Conservation (phyloP, 257 asterid species). For the Solanum okadae region DNA sequence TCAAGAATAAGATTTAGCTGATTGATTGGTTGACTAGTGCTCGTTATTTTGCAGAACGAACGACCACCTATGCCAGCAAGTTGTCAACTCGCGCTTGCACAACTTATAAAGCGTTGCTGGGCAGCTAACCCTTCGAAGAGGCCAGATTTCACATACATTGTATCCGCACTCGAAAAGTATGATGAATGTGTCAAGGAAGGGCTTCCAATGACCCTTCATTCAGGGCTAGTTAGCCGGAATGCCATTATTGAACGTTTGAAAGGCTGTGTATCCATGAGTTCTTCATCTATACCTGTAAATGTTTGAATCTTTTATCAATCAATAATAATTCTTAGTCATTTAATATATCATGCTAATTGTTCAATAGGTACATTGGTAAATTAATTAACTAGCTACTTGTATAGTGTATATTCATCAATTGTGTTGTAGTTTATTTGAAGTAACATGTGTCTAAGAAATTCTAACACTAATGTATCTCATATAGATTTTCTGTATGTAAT, state of each 20-base stretch:
- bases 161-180: constrained; percentile 56
- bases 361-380: background rate
- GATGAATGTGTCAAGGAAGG: constrained; percentile 85
- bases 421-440: background rate
- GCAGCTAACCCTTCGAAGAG: constrained; percentile 73
- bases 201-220: constrained; percentile 65
- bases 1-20: too few species aligned
- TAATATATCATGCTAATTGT: background rate
- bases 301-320: constrained; percentile 27
- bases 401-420: background rate
- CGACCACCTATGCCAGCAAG: constrained; percentile 88
- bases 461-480: background rate
- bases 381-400: background rate
- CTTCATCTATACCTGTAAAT: constrained; percentile 64
- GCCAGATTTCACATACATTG: constrained; percentile 76
- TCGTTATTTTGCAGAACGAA: constrained; percentile 47
- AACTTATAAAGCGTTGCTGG: constrained; percentile 90
- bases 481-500: background rate
- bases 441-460: background rate
- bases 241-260: constrained; percentile 63
- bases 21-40: background rate
- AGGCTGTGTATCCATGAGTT: constrained; percentile 56
- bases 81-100: constrained; percentile 77
- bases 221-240: constrained; percentile 45
- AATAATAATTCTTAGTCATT: background rate